Conservation (phyloP, 345 rosid species). For the Populus davidiana region DNA sequence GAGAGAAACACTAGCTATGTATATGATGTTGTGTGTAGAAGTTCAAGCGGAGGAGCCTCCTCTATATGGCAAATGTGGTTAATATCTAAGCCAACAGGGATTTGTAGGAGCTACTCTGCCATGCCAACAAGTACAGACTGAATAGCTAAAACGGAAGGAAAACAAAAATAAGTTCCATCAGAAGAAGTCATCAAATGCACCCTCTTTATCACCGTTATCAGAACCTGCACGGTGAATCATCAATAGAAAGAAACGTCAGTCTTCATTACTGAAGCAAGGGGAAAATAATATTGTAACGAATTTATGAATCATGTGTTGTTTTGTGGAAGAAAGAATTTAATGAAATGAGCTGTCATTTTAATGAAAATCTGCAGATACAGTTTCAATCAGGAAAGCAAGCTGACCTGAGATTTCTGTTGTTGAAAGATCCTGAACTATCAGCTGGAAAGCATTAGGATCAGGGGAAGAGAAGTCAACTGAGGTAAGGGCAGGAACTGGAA, state of each 20-base stretch:
- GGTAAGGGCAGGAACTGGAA: slow-evolving; percentile 51
- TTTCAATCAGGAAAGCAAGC: slow-evolving; percentile 17
- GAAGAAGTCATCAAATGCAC: slow-evolving; percentile 83
- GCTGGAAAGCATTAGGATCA: slow-evolving; percentile 38
- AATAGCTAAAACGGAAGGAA: slow-evolving; percentile 7
- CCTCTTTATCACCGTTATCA: slow-evolving; percentile 55
- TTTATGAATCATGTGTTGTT: slow-evolving; percentile 9
- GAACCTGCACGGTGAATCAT: slow-evolving; percentile 45
- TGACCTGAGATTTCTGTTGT: slow-evolving; percentile 50
- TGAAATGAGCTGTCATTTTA: no score
- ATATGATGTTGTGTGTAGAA: slow-evolving; percentile 8
- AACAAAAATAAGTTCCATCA: slow-evolving; percentile 33
- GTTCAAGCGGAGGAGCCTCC: slow-evolving; percentile 22
- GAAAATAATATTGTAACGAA: background rate
- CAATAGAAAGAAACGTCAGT: background rate
- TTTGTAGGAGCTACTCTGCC: no score
- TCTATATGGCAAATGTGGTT: background rate
- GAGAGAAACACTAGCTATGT: slow-evolving; percentile 12
- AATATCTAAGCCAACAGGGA: no score
- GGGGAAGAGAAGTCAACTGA: slow-evolving; percentile 25
- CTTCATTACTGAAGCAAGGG: background rate
- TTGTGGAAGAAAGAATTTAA: background rate
- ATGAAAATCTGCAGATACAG: slow-evolving; percentile 8
- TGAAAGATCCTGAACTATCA: slow-evolving; percentile 53
- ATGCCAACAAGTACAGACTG: no score